Base-by-base conservation (phyloP, 768 basidiomycete species). In the Artomyces pyxidatus region DNA sequence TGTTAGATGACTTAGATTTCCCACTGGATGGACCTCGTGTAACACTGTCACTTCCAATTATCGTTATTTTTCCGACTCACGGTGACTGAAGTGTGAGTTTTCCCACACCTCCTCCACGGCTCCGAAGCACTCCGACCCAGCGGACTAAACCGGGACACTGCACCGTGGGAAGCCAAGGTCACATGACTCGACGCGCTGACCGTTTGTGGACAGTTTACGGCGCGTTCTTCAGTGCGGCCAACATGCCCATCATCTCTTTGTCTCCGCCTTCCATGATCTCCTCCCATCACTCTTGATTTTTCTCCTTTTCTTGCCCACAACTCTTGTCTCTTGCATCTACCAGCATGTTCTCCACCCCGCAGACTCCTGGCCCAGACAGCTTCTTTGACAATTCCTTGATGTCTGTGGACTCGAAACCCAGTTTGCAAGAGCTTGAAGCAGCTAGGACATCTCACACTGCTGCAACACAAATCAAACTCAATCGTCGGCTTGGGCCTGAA, bases 401-500 rank as follows among this genome's bases (percentile, higher is more conserved):
- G 26, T 29, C 37, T 3, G 9, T 21, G 3, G 55, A 54, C 21
- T 29, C 42, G 22, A 55, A 32, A 27, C 47, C 47, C 11, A 21
- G 40, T 21, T 2, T 43, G 19, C 11, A 41, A 17, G 42, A 41
- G 41, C 16, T 44, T 37, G 44, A 35, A 12, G 26, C 30, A n/a
- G 42, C 51, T 6, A 21, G 16, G 6, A 2, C 80, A 2, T 69
- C 72, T 47, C 82, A 80, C 58, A 78, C 91, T 37, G 85, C 82
- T 5, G 63, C 74, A 0, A 69, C 96, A 2, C 91, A 95, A 61
- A 80, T 76, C 11, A 88, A 91, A 63, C 73, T 99, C 26, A 75
- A 86, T 59, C 83, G 83, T 66, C 88, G 85, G 57, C 81, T 99
- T 17, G 96, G 96, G 2, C 96, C 96, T 1, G 96, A 98, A 68